Conservation (phyloP, 2,329 filamentous ascomycete species). For the Cordyceps tenuipes region DNA sequence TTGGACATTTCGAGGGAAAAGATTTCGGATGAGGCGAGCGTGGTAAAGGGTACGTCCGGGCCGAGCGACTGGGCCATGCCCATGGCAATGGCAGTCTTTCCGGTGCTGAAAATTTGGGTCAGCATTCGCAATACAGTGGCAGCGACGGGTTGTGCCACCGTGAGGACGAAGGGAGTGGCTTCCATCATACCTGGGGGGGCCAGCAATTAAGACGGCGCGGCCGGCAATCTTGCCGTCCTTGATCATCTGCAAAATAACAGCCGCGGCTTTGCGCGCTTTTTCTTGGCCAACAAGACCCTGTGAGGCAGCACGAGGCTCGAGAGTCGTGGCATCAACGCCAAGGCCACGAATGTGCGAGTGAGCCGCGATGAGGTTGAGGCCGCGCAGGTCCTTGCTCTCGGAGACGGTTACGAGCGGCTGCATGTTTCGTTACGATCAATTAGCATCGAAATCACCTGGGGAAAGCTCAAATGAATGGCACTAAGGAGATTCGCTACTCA, state of each 20-base stretch:
- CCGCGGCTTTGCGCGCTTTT: constrained; percentile 92
- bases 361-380: constrained; percentile 93
- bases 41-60: constrained; percentile 90
- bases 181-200: constrained; percentile 62
- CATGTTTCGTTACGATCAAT: constrained; percentile 14
- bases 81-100: constrained; percentile 98
- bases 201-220: constrained; percentile 86
- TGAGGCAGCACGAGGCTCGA: constrained; percentile 76
- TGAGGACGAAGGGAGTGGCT: not conserved
- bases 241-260: constrained; percentile 96
- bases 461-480: not conserved
- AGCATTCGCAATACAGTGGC: not conserved
- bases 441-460: constrained; percentile 11
- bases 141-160: not conserved
- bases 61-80: constrained; percentile 96
- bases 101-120: constrained; percentile 53
- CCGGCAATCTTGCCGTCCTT: constrained; percentile 98
- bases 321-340: constrained; percentile 82
- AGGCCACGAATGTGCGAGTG: constrained; percentile 97
- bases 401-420: constrained; percentile 69
- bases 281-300: constrained; percentile 95
- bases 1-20: constrained; percentile 99
- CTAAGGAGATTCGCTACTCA: constrained; percentile 26
- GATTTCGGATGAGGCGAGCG: constrained; percentile 91
- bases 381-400: constrained; percentile 91